Percentiles rank a stretch among this genome's conserved stretches.
These are phyloP conservation scores for Collybia sp. DNA, from an alignment of 768 basidiomycete species.

Conservation along the genomic window DNA sequence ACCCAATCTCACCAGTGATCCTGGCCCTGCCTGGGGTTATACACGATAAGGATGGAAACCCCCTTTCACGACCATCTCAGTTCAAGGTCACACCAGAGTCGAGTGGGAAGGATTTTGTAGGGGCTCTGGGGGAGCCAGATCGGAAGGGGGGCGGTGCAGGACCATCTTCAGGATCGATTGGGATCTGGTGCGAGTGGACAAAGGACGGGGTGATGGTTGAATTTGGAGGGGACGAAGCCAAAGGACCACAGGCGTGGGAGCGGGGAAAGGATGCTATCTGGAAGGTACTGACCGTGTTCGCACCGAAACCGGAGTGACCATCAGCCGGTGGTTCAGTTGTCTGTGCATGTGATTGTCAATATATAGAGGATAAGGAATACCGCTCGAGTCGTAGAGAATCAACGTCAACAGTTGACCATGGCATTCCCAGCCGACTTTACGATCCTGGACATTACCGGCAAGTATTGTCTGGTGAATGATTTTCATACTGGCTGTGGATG, in stretches of 20 bases:
- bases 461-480: conserved; percentile 50
- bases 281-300: conserved; percentile 70
- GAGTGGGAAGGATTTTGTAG: conserved; percentile 77
- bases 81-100: conserved; percentile 44
- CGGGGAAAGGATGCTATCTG: conserved; percentile 77
- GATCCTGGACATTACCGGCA: conserved; percentile 57
- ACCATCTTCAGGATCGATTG: conserved; percentile 79
- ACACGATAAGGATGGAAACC: conserved; percentile 33
- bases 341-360: not conserved
- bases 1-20: conserved; percentile 49
- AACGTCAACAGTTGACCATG: conserved; percentile 34
- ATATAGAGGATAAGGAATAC: not conserved
- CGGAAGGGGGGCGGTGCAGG: conserved; percentile 89
- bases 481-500: not conserved
- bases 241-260: conserved; percentile 85
- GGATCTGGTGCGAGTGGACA: conserved; percentile 94
- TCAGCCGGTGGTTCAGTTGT: not conserved
- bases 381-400: not conserved
- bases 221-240: conserved; percentile 73
- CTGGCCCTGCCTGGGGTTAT: conserved; percentile 31
- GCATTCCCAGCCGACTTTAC: conserved; percentile 59
- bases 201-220: conserved; percentile 80
- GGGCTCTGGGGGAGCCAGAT: conserved; percentile 75
- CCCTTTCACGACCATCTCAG: conserved; percentile 26
- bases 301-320: conserved; percentile 1